Evolutionary conservation across 129 eudicot species (phyloP).

Genomic region (Saussurea involucrata): DNA sequence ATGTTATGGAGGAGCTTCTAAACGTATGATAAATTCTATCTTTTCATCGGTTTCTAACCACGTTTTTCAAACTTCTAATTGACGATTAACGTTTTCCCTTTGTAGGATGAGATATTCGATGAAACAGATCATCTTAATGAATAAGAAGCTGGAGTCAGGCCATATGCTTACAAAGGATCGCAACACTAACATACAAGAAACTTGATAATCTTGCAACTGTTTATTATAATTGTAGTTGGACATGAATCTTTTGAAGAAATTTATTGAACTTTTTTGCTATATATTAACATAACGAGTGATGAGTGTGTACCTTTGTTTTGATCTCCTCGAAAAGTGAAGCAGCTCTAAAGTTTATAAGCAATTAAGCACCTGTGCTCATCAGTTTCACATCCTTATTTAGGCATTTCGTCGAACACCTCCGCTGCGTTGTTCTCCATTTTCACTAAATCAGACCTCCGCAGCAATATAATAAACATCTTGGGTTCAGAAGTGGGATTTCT

Average conservation of each 20-base stretch:
- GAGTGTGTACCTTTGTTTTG: background rate
- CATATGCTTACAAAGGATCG: background rate
- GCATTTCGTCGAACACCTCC: slow-evolving; percentile 4
- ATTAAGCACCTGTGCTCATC: background rate
- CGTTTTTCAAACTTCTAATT: background rate
- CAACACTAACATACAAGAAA: slow-evolving; percentile 15
- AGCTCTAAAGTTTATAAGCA: background rate
- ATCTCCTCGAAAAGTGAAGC: background rate
- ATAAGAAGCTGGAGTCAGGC: background rate
- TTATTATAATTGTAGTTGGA: slow-evolving; percentile 4
- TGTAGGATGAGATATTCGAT: slow-evolving; percentile 53
- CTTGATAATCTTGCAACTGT: slow-evolving; percentile 14
- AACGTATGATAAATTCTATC: slow-evolving; percentile 28
- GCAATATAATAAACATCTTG: background rate
- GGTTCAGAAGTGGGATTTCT: background rate
- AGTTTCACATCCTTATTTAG: background rate
- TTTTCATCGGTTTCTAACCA: background rate
- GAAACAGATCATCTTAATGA: slow-evolving; percentile 48
- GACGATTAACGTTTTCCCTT: background rate
- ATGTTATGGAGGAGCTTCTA: slow-evolving; percentile 60
- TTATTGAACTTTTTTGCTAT: background rate
- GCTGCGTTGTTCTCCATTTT: background rate
- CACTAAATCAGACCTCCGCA: background rate
- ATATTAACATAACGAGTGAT: background rate
- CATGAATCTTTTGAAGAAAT: slow-evolving; percentile 12